Percentiles rank a stretch among this genome's conserved stretches.
Conservation (phyloP, 2,329 filamentous ascomycete genomes). For the Fusarium sp. region DNA sequence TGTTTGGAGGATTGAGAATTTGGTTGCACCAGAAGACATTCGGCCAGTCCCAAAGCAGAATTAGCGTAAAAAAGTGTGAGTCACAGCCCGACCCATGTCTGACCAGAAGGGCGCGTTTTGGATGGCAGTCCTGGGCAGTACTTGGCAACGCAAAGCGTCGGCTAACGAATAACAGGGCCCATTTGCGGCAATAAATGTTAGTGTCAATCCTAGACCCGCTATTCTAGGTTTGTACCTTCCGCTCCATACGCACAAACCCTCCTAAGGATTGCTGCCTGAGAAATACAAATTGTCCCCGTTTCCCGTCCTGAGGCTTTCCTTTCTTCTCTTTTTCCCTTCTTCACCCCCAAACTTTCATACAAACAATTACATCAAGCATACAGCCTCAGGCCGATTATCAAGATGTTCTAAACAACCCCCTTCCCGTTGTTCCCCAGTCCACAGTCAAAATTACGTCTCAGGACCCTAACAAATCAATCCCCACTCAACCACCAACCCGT, state of each 20-base stretch:
- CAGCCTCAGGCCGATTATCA: slow-evolving; percentile 58
- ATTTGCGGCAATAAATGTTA: slow-evolving; percentile 18
- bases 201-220: slow-evolving; percentile 31
- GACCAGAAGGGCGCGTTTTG: slow-evolving; percentile 41
- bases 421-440: slow-evolving; percentile 52
- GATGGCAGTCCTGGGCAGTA: slow-evolving; percentile 15
- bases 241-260: slow-evolving; percentile 38
- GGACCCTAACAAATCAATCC: slow-evolving; percentile 54
- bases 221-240: slow-evolving; percentile 33
- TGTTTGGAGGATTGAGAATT: slow-evolving; percentile 30
- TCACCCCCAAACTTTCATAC: slow-evolving; percentile 50
- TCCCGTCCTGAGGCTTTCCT: slow-evolving; percentile 42
- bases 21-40: slow-evolving; percentile 34
- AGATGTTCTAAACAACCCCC: slow-evolving; percentile 68
- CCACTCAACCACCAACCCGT: slow-evolving; percentile 57
- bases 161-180: slow-evolving; percentile 17
- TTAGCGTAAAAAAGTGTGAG: slow-evolving; percentile 50
- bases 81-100: slow-evolving; percentile 49
- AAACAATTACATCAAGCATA: slow-evolving; percentile 45
- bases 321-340: slow-evolving; percentile 51
- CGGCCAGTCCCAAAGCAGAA: slow-evolving; percentile 47
- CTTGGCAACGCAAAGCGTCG: slow-evolving; percentile 12
- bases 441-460: slow-evolving; percentile 66
- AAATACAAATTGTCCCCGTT: slow-evolving; percentile 56
- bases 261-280: slow-evolving; percentile 57